Conservation (phyloP, 352 stramenopile genomes). For the Phytophthora kernoviae region DNA sequence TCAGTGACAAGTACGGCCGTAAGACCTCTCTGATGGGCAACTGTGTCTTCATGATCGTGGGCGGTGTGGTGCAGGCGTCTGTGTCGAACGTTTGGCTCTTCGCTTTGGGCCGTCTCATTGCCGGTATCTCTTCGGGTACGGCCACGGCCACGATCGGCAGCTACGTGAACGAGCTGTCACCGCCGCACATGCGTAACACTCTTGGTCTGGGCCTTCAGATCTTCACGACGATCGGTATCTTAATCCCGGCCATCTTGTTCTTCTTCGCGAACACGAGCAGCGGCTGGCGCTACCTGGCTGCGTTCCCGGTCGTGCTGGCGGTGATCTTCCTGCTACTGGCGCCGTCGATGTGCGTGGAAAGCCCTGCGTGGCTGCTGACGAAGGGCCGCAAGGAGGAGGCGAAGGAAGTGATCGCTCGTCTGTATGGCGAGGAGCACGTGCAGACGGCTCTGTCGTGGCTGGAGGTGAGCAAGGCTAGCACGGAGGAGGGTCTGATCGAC, state of each 20-base stretch:
- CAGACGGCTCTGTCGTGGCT: conserved; percentile 34
- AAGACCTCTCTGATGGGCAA: conserved; percentile 10
- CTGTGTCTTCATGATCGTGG: conserved; percentile 36
- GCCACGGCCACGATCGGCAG: conserved; percentile 19
- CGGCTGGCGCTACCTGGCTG: conserved; percentile 1
- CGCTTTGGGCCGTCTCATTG: conserved; percentile 29
- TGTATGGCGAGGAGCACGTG: conserved; percentile 14
- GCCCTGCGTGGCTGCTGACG: conserved; percentile 32
- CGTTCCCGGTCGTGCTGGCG: not conserved
- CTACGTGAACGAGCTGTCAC: conserved; percentile 23
- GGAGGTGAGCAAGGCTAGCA: conserved; percentile 16
- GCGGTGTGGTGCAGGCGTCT: conserved; percentile 24
- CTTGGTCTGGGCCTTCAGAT: conserved; percentile 2
- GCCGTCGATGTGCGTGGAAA: conserved; percentile 28
- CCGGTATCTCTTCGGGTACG: conserved; percentile 28
- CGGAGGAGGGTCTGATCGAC: conserved; percentile 2
- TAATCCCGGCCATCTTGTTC: not conserved
- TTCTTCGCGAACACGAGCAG: conserved; percentile 4
- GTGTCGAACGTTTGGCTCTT: conserved; percentile 23
- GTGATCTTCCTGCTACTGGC: conserved; percentile 33
- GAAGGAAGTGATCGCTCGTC: conserved; percentile 7
- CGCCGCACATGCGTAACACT: conserved; percentile 4
- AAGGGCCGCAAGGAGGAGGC: conserved; percentile 20
- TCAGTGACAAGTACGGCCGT: conserved; percentile 21
- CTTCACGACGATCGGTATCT: conserved; percentile 1